Evolutionary conservation across 176 grass and related monocot species (phyloP).

Genomic region (Poa pratensis): DNA sequence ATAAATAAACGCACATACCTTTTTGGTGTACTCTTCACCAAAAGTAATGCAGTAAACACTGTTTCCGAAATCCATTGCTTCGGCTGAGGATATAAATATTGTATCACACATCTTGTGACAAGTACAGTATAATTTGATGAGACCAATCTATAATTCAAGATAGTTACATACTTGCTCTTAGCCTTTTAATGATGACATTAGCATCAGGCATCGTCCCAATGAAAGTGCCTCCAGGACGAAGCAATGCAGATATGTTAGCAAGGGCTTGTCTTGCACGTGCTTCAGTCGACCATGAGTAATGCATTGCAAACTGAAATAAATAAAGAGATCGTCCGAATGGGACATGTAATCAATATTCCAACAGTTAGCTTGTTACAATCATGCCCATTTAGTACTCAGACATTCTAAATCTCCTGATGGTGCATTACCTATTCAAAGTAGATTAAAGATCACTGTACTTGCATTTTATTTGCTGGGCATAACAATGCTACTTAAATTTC

Average conservation of each 20-base stretch:
- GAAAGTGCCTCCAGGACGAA: constrained; percentile 90
- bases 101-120: constrained; percentile 26
- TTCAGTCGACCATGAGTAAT: constrained; percentile 98
- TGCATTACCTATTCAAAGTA: background rate
- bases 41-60: constrained; percentile 89
- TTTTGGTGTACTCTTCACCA: constrained; percentile 71
- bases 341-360: constrained; percentile 21
- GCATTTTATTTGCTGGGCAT: constrained; percentile 27
- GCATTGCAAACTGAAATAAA: constrained; percentile 84
- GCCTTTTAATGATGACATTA: constrained; percentile 91
- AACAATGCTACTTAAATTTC: background rate
- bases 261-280: constrained; percentile 86
- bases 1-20: constrained; percentile 49
- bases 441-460: background rate
- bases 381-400: constrained; percentile 2
- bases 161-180: constrained; percentile 68
- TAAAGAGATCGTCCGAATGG: constrained; percentile 28
- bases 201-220: constrained; percentile 96
- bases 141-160: constrained; percentile 28
- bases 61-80: constrained; percentile 93
- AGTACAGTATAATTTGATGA: constrained; percentile 1
- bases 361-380: constrained; percentile 9
- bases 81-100: constrained; percentile 64
- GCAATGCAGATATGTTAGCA: constrained; percentile 87
- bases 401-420: background rate